phyloP scores from a whole-genome alignment of 2,329 filamentous ascomycete species.

The Aspergillus aculeatinus region DNA sequence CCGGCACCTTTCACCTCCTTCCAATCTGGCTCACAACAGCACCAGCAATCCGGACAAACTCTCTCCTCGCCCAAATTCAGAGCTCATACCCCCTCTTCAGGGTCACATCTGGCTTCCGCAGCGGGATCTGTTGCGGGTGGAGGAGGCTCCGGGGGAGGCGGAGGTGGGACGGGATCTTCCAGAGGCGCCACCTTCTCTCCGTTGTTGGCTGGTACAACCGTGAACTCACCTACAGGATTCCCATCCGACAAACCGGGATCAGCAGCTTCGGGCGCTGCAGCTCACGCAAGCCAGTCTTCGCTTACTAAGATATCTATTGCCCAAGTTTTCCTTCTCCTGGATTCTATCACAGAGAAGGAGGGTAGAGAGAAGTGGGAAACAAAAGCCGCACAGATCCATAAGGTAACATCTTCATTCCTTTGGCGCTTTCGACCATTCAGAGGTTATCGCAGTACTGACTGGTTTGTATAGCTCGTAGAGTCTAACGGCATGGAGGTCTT shows the following conservation, averaged over 20 bases:
- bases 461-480: conserved; percentile 71
- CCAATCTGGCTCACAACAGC: conserved; percentile 56
- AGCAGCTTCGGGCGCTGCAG: conserved; percentile 39
- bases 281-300: conserved; percentile 55
- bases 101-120: conserved; percentile 57
- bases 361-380: conserved; percentile 88
- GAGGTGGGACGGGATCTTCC: conserved; percentile 55
- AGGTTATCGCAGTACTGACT: background rate
- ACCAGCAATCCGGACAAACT: conserved; percentile 50
- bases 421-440: background rate
- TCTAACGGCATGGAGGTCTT: conserved; percentile 99
- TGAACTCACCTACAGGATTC: conserved; percentile 54
- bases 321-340: conserved; percentile 90
- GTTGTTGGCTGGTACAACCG: conserved; percentile 56
- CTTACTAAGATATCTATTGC: conserved; percentile 92
- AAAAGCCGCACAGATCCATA: conserved; percentile 86
- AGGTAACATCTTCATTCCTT: conserved; percentile 59
- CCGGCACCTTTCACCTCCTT: conserved; percentile 56
- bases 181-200: conserved; percentile 62
- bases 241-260: conserved; percentile 49
- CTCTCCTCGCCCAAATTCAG: conserved; percentile 57
- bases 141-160: conserved; percentile 50
- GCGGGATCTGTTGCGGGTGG: conserved; percentile 54
- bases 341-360: conserved; percentile 92
- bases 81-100: conserved; percentile 55